Percentiles rank a stretch among this genome's conserved stretches.
Conservation (phyloP, 1,284 basidiomycete genomes). For the Trichosporon sp. region DNA sequence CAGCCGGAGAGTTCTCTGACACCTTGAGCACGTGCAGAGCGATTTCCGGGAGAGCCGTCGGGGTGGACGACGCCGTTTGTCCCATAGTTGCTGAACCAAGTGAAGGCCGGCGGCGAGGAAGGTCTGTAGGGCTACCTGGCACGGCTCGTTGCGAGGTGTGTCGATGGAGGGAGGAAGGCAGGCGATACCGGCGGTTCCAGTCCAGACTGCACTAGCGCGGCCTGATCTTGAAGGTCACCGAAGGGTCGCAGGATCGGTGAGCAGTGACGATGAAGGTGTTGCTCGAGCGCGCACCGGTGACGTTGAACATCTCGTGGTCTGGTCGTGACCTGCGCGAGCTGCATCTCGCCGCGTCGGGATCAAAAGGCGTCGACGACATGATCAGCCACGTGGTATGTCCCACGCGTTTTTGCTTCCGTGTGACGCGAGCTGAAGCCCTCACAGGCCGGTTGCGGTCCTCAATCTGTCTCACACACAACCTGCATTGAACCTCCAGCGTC, state of each 20-base stretch:
- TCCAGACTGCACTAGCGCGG: not conserved
- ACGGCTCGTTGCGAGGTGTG: not conserved
- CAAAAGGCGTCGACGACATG: not conserved
- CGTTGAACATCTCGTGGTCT: not conserved
- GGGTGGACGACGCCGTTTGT: constrained; percentile 38
- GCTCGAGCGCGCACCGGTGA: not conserved
- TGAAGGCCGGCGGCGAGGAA: not conserved
- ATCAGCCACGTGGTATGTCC: not conserved
- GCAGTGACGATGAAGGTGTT: not conserved
- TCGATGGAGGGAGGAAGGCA: not conserved
- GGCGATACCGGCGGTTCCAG: not conserved
- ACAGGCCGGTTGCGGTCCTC: too few species aligned
- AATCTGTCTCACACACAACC: too few species aligned
- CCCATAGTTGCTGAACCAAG: constrained; percentile 32
- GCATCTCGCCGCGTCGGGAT: not conserved
- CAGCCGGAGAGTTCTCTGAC: constrained; percentile 78
- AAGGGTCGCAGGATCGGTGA: not conserved
- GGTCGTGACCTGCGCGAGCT: not conserved
- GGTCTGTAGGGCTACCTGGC: not conserved
- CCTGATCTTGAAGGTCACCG: not conserved
- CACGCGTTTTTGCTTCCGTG: not conserved
- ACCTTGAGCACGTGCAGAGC: constrained; percentile 82
- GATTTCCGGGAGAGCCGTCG: constrained; percentile 41
- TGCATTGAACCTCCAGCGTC: too few species aligned
- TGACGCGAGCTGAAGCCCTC: too few species aligned